Evolutionary conservation across 345 rosid species (phyloP).

Genomic region (Eucalyptus sp.): DNA sequence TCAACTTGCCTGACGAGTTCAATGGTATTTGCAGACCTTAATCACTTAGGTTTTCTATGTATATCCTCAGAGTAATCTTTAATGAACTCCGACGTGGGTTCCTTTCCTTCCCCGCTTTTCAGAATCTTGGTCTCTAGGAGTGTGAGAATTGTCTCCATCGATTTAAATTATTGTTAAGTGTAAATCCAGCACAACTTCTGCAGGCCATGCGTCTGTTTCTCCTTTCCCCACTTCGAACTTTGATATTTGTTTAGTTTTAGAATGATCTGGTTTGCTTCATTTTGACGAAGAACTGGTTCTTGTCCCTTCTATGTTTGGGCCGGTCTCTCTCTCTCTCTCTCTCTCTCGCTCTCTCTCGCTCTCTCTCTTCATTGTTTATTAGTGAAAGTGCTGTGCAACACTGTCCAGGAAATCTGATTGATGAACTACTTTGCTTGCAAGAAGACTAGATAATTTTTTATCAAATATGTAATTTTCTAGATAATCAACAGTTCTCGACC

Average conservation of each 20-base stretch:
- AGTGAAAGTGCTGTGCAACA: background rate
- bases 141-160: background rate
- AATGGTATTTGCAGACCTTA: background rate
- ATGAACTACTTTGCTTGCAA: background rate
- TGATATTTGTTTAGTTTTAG: background rate
- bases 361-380: background rate
- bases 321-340: background rate
- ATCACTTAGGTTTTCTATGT: background rate
- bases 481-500: background rate
- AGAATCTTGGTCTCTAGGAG: background rate
- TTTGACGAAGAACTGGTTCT: background rate
- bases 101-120: background rate
- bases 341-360: background rate
- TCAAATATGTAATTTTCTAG: background rate
- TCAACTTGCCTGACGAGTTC: background rate
- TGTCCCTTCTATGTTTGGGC: background rate
- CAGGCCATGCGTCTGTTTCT: background rate
- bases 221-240: background rate
- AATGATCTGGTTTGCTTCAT: background rate
- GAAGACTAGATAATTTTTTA: background rate
- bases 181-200: background rate
- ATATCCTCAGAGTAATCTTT: background rate
- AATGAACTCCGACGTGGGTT: background rate
- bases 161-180: background rate
- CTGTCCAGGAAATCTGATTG: background rate